phyloP scores from a whole-genome alignment of 2,329 filamentous ascomycete genomes.

The Diaporthe caulivora region DNA sequence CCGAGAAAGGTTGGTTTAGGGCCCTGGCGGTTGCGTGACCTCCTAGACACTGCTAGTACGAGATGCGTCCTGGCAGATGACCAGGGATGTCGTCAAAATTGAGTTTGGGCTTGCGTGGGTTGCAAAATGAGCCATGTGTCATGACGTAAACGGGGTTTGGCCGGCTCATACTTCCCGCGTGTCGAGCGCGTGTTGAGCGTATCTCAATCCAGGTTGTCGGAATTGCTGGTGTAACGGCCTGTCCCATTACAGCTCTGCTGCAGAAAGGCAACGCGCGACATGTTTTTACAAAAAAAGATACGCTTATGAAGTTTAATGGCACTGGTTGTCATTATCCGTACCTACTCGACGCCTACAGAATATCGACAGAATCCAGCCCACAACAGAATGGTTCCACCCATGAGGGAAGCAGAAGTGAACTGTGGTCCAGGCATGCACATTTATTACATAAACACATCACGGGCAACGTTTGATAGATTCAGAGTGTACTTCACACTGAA shows the following conservation, averaged over 20 bases:
- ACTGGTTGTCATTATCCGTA: neutral
- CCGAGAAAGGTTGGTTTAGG: neutral
- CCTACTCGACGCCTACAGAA: neutral
- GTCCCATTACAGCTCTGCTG: neutral
- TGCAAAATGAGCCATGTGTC: neutral
- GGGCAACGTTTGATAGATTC: neutral
- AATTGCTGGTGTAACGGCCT: neutral
- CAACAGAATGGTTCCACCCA: neutral
- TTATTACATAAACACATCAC: neutral
- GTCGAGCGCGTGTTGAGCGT: too few species aligned
- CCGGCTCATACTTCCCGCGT: neutral
- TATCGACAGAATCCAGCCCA: neutral
- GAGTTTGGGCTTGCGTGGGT: constrained; percentile 2
- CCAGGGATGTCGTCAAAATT: constrained; percentile 30
- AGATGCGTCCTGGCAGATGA: neutral
- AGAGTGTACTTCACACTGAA: too few species aligned
- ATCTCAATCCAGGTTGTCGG: too few species aligned
- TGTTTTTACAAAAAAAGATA: neutral
- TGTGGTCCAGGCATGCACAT: neutral
- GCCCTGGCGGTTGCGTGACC: neutral
- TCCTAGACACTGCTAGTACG: neutral
- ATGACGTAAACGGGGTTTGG: constrained; percentile 19
- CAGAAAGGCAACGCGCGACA: too few species aligned
- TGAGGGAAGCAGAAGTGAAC: neutral
- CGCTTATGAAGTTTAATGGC: neutral